Conservation (phyloP, 805 yeast genomes). For the Isabelozyma rhagii region DNA sequence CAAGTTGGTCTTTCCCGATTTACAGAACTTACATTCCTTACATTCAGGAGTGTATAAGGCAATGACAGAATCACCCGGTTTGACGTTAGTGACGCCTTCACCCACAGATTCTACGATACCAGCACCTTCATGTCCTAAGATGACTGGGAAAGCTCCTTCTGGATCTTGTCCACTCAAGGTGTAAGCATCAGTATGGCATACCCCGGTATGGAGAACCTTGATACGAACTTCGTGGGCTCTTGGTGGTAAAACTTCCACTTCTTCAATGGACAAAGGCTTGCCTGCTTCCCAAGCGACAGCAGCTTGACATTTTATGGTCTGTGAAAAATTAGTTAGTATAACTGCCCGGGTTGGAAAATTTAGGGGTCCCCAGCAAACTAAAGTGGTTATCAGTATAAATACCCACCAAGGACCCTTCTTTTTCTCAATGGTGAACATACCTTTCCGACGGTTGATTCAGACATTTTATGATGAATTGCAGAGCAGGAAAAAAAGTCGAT, state of each 20-base stretch:
- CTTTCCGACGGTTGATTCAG: slow-evolving; percentile 17
- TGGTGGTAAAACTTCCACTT: slow-evolving; percentile 89
- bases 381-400: not conserved
- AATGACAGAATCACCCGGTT: slow-evolving; percentile 90
- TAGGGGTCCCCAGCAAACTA: not conserved
- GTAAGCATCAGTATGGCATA: slow-evolving; percentile 98
- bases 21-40: slow-evolving; percentile 90
- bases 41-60: slow-evolving; percentile 97
- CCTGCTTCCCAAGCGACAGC: slow-evolving; percentile 98
- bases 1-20: slow-evolving; percentile 91
- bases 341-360: slow-evolving; percentile 3
- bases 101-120: slow-evolving; percentile 95
- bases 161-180: slow-evolving; percentile 93
- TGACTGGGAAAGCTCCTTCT: slow-evolving; percentile 91
- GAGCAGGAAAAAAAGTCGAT: too few species aligned
- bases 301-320: slow-evolving; percentile 82
- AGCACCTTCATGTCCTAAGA: slow-evolving; percentile 98
- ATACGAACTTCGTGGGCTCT: slow-evolving; percentile 97
- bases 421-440: slow-evolving; percentile 7
- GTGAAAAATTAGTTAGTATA: slow-evolving; percentile 14
- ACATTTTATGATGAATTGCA: slow-evolving; percentile 5
- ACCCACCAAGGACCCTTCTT: not conserved
- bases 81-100: slow-evolving; percentile 86
- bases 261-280: slow-evolving; percentile 77
- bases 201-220: slow-evolving; percentile 83